A percentile compares a stretch with the other conserved stretches of the same genome.
These are phyloP conservation scores for Tetrahymena malaccensis DNA, from an alignment of 73 alveolate species.

Conservation along the genomic window DNA sequence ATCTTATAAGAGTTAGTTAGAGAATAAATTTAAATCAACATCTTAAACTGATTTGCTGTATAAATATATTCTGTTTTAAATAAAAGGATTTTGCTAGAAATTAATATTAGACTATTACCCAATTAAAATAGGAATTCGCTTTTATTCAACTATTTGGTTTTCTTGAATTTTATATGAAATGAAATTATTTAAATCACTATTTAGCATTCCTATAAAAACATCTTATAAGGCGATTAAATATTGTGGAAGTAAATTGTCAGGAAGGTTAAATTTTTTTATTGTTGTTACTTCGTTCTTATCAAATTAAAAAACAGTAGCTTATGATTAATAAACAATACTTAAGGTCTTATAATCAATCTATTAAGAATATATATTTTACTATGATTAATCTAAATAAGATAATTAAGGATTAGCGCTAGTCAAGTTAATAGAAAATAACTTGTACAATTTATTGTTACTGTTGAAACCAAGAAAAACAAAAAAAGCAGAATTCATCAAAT, in stretches of 20 bases:
- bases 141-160: neutral
- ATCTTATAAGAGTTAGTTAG: neutral
- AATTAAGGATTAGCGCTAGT: neutral
- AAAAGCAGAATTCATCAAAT: neutral
- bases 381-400: neutral
- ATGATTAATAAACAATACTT: neutral
- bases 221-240: too few relatives aligned
- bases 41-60: neutral
- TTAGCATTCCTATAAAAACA: neutral
- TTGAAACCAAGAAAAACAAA: neutral
- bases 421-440: neutral
- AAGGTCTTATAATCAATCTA: neutral
- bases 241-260: neutral
- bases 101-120: neutral
- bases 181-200: neutral
- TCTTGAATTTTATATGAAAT: too few relatives aligned
- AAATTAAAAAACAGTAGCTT: neutral
- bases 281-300: neutral
- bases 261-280: neutral
- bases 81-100: neutral
- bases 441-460: too few relatives aligned
- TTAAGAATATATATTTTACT: too few relatives aligned
- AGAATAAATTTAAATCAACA: neutral
- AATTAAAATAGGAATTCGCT: neutral
- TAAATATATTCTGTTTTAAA: neutral